Evolutionary conservation across 202 grass and related monocot species (phyloP), one percentile per base, ranked within the genome.

Genomic region (Hordeum pubiflorum): DNA sequence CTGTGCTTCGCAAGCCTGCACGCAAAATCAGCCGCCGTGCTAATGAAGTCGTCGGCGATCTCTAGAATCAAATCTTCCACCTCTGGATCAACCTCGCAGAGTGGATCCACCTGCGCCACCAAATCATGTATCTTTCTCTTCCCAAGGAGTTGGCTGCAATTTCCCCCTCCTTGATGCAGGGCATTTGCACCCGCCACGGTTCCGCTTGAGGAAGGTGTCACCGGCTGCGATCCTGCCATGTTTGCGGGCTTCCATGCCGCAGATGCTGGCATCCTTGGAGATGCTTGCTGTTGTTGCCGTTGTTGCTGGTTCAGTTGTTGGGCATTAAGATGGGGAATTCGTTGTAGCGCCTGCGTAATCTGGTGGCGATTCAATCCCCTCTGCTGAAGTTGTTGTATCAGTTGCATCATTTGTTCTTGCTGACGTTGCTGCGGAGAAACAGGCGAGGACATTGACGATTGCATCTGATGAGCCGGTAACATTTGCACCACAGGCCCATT

Each of bases 71-170:
- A 43, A 37, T 95, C 92, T 88, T 99, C 96, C 79, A 89, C 73
- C 31, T 89, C 87, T 81, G 92, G 72, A 84, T 91, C 92, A 73
- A 95, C 38, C 75, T 85, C 89, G 48, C 87, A 83, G 48, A 58
- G 73, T 48, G 92, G 96, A 85, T 99, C 92, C 33, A 99, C 90
- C 90, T 99, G 90, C 56, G 90, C 65, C 82, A 95, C 92, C 38
- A 99, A 84, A 86, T 99, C 96, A 65, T 82, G 92, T 84, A 99
- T 91, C 84, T 95, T 99, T 66, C 96, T 93, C 65, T 99, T 98
- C 57, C 92, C 92, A 33, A 88, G 87, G 72, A 99, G 75, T 80
- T 87, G 92, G 80, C 81, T 98, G 12, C 37, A 0, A 61, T 88
- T 83, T 74, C 84, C 82, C 83, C 93, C 90, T 63, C 81, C 91